phyloP scores from a whole-genome alignment of 768 basidiomycete genomes.

The Pleurotus platypus region DNA sequence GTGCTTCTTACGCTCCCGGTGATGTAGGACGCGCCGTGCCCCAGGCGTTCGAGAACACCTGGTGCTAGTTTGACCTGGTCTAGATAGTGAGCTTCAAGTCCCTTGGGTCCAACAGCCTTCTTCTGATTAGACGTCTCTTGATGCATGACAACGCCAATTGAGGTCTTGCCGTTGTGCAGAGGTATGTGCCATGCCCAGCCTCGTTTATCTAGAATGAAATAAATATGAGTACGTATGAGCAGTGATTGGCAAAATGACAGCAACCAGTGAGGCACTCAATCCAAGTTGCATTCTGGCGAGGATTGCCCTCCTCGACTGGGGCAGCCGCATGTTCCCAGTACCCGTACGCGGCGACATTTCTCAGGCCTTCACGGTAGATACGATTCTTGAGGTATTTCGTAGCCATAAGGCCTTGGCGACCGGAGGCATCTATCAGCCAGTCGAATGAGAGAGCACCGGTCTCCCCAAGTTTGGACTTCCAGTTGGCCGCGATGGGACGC shows the following conservation, averaged over 20 bases:
- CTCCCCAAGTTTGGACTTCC: conserved; percentile 29
- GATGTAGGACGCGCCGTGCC: conserved; percentile 17
- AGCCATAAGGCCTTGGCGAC: conserved; percentile 52
- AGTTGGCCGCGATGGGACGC: conserved; percentile 34
- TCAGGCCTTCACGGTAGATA: conserved; percentile 41
- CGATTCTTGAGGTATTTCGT: conserved; percentile 52
- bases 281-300: conserved; percentile 38
- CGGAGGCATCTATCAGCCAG: conserved; percentile 58
- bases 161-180: conserved; percentile 30
- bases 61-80: conserved; percentile 29
- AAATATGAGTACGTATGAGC: neutral
- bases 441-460: conserved; percentile 40
- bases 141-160: conserved; percentile 39
- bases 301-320: conserved; percentile 30
- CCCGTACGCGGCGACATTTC: conserved; percentile 57
- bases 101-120: conserved; percentile 7
- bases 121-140: conserved; percentile 20
- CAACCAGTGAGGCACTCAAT: conserved; percentile 53
- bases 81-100: conserved; percentile 29
- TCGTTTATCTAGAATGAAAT: conserved; percentile 30
- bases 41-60: conserved; percentile 24
- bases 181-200: conserved; percentile 56
- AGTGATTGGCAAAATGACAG: neutral
- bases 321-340: conserved; percentile 44
- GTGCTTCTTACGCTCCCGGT: conserved; percentile 20